A percentile compares a stretch with the other conserved stretches of the same genome.
These are phyloP conservation scores for Globisporangium camurandrum DNA, from an alignment of 352 stramenopile species.

Conservation along the genomic window DNA sequence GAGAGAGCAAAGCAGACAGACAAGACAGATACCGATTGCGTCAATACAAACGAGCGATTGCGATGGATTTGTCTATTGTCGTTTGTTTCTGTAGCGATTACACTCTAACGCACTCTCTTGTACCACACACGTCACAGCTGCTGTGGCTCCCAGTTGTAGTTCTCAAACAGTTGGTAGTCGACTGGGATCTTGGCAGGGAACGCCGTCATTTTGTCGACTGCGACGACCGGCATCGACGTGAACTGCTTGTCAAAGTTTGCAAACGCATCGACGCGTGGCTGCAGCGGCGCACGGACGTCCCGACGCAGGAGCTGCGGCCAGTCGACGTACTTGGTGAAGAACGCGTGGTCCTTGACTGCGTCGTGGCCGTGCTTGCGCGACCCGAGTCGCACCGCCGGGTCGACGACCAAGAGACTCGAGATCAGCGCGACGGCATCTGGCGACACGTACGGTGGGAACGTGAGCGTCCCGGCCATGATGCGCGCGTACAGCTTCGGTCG, in stretches of 20 bases:
- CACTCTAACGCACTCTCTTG: not conserved
- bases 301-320: constrained; percentile 43
- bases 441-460: constrained; percentile 49
- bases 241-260: constrained; percentile 86
- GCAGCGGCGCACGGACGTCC: constrained; percentile 46
- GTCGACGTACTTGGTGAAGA: constrained; percentile 64
- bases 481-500: constrained; percentile 49
- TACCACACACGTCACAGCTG: constrained; percentile 6
- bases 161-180: constrained; percentile 82
- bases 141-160: constrained; percentile 76
- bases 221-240: constrained; percentile 67
- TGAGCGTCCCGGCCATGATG: constrained; percentile 37
- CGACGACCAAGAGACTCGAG: constrained; percentile 30
- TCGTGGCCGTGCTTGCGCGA: constrained; percentile 23
- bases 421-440: constrained; percentile 47
- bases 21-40: not conserved
- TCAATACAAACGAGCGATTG: no score
- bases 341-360: constrained; percentile 56
- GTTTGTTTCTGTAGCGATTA: no score
- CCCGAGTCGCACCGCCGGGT: constrained; percentile 55
- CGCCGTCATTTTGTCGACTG: constrained; percentile 65
- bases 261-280: constrained; percentile 56
- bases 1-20: not conserved
- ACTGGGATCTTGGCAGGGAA: constrained; percentile 72
- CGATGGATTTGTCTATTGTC: no score